phyloP scores from a whole-genome alignment of 2,329 filamentous ascomycete species.

The Diaporthe sp. region DNA sequence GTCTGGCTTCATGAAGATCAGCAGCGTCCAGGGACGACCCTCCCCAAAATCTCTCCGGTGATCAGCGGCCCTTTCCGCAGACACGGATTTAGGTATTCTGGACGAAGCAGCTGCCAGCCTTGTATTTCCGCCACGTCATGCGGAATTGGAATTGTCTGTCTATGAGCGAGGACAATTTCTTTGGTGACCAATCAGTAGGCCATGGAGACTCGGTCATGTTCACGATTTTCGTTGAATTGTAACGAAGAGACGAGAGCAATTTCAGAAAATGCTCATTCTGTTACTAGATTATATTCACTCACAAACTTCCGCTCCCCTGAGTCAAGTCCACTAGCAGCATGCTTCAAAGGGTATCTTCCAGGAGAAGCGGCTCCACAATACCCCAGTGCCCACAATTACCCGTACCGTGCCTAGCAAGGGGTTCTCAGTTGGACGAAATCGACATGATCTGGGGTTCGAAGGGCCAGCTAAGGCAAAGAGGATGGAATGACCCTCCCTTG shows the following conservation, averaged over 20 bases:
- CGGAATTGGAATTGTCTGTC: background rate
- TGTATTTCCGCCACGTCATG: background rate
- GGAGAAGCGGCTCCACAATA: background rate
- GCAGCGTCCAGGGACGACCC: background rate
- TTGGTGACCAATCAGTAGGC: too few relatives aligned
- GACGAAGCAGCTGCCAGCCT: background rate
- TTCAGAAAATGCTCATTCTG: background rate
- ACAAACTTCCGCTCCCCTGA: background rate
- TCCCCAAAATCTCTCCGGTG: background rate
- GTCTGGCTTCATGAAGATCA: background rate
- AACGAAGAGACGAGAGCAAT: background rate
- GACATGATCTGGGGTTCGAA: background rate
- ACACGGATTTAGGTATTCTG: background rate
- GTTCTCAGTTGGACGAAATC: background rate
- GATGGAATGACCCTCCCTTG: background rate
- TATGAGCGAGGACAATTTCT: too few relatives aligned
- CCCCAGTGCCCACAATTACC: conserved; percentile 6
- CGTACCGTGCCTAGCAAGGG: background rate
- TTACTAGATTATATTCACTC: too few relatives aligned
- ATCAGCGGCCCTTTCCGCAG: conserved; percentile 3
- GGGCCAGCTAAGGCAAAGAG: background rate
- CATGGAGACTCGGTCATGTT: background rate
- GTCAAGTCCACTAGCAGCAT: background rate
- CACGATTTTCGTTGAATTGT: too few relatives aligned
- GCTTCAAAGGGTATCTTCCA: too few relatives aligned